Base-by-base conservation (phyloP, 78 protist species). In the Pelomyxa schiedti region DNA sequence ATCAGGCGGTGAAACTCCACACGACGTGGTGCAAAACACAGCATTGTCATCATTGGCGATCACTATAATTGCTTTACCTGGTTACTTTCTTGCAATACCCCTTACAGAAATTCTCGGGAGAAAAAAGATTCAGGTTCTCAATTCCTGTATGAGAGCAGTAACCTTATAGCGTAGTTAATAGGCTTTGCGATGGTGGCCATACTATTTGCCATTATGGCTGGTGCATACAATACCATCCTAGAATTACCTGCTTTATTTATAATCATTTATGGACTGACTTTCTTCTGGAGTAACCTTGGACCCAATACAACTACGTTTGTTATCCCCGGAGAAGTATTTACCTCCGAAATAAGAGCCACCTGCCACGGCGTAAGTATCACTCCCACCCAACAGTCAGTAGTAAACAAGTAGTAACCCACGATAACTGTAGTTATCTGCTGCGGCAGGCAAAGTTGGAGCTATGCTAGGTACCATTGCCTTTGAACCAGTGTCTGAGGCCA, bases 231-330 rank as follows among this genome's bases (percentile, higher is more conserved):
- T 66, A 42, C 30, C 3, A 37, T 70, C 43, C 66, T 41, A 38
- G 76, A 79, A 35, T 58, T 69, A 47, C 52, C 72, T 30, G 7
- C 75, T 8, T 38, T 75, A 30, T 81, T 90, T 42, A 75, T 88
- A 38, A 43, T 75, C 16, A 79, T 85, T 36, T 91, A 88, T 63
- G 95, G 88, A 4, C 43, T 86, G 28, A 75, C 92, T 9, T 85
- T 88, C 80, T 88, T 91, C 78, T 91, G 84, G 63, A 81, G 84
- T 30, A 91, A 91, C 80, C 86, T 83, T 1, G 95, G 95, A 0
- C 95, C 95, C 16, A 91, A 91, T 71, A 77, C 91, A 24, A 92
- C 94, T 24, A 92, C 95, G 30, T 92, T 83, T 81, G 77, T 89
- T 8, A 37, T 92, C 24, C 95, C 95, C 0, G 64, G 82, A 1